phyloP scores from a whole-genome alignment of 768 basidiomycete species.

The Pleurotus giganteus region DNA sequence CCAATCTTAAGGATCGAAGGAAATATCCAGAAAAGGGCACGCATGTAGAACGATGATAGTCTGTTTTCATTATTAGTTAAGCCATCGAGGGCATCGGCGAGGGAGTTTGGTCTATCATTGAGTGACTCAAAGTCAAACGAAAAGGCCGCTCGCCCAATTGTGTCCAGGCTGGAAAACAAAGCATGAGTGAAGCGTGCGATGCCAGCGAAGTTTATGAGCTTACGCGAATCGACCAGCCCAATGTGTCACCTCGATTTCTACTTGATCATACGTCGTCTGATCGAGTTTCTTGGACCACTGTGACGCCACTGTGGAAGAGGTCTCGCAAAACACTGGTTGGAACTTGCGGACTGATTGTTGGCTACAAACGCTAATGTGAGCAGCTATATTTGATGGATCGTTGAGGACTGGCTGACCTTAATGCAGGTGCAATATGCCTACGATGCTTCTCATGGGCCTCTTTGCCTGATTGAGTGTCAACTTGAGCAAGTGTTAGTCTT shows the following conservation, averaged over 20 bases:
- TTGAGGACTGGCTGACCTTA: constrained; percentile 38
- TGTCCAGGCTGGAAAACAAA: constrained; percentile 45
- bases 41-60: constrained; percentile 59
- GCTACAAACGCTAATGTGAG: constrained; percentile 24
- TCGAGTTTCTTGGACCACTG: constrained; percentile 52
- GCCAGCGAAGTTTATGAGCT: constrained; percentile 18
- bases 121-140: constrained; percentile 61
- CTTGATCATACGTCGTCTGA: constrained; percentile 31
- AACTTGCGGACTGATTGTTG: constrained; percentile 52
- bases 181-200: constrained; percentile 1
- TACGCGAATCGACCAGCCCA: constrained; percentile 65
- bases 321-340: constrained; percentile 53
- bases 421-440: constrained; percentile 50
- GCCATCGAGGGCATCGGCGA: constrained; percentile 53
- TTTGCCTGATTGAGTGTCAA: constrained; percentile 36
- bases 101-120: constrained; percentile 41
- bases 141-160: constrained; percentile 60
- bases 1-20: constrained; percentile 56
- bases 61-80: constrained; percentile 62
- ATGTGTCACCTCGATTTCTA: constrained; percentile 52
- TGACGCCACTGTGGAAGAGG: constrained; percentile 45
- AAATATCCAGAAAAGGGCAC: constrained; percentile 59
- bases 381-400: constrained; percentile 1
- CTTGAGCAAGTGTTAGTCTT: constrained; percentile 2
- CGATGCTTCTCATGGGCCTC: constrained; percentile 56